These are phyloP conservation scores for Ramaria sp. DNA, from an alignment of 768 basidiomycete species.

Conservation along the genomic window DNA sequence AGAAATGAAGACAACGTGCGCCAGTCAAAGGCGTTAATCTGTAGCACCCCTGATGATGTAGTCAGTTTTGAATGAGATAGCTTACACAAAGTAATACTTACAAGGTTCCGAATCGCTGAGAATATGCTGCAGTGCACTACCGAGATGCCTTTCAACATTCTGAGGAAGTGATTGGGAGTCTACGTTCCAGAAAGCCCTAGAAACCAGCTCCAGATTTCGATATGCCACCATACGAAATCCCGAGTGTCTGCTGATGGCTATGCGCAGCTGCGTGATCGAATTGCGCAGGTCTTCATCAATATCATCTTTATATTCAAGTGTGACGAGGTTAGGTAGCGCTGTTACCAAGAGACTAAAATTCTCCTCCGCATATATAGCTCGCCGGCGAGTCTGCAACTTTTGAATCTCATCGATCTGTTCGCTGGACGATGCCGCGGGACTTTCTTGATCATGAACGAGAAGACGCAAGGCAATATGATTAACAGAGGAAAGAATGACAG, in stretches of 20 bases:
- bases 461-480: constrained; percentile 52
- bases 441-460: constrained; percentile 39
- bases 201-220: constrained; percentile 60
- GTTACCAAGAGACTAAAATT: constrained; percentile 55
- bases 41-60: constrained; percentile 15
- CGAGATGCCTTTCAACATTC: constrained; percentile 46
- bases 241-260: constrained; percentile 44
- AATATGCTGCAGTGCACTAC: constrained; percentile 56
- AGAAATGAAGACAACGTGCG: constrained; percentile 52
- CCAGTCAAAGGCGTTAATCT: constrained; percentile 46
- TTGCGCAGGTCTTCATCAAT: constrained; percentile 40
- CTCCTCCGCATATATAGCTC: constrained; percentile 53
- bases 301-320: constrained; percentile 50
- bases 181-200: constrained; percentile 56
- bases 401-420: constrained; percentile 52
- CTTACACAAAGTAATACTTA: constrained; percentile 19
- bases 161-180: constrained; percentile 37
- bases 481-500: constrained; percentile 47
- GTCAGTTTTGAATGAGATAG: neutral
- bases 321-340: constrained; percentile 58
- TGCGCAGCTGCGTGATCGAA: constrained; percentile 41
- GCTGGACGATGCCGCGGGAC: constrained; percentile 23
- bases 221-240: constrained; percentile 72
- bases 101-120: constrained; percentile 53
- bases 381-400: constrained; percentile 55